A percentile compares a stretch with the other conserved stretches of the same genome.
phyloP scores from a whole-genome alignment of 129 eudicot genomes.

The Heracleum sosnowskyi region DNA sequence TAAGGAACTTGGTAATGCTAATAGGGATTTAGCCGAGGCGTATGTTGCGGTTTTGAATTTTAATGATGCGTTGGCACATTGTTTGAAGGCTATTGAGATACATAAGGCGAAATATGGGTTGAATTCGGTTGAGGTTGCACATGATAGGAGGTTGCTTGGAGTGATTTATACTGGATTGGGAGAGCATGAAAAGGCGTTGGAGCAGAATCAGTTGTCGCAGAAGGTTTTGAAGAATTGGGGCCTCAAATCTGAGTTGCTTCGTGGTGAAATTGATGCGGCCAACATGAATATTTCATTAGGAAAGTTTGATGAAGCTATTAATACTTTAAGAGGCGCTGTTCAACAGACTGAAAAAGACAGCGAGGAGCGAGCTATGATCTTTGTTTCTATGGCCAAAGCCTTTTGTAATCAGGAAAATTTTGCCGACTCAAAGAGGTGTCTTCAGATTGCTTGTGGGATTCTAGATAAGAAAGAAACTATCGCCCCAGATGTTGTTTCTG shows the following conservation, averaged over 20 bases:
- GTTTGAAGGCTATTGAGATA: slow-evolving; percentile 65
- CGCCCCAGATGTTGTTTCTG: slow-evolving; percentile 50
- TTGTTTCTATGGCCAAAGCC: slow-evolving; percentile 83
- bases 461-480: slow-evolving; percentile 44
- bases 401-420: slow-evolving; percentile 65
- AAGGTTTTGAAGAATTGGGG: slow-evolving; percentile 88
- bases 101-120: slow-evolving; percentile 52
- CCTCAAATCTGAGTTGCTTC: slow-evolving; percentile 54
- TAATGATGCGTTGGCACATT: slow-evolving; percentile 69
- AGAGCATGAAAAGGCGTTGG: slow-evolving; percentile 72
- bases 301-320: slow-evolving; percentile 63
- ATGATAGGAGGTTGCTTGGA: slow-evolving; percentile 74
- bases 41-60: slow-evolving; percentile 65
- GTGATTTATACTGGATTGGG: slow-evolving; percentile 82
- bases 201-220: slow-evolving; percentile 71
- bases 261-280: slow-evolving; percentile 87
- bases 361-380: slow-evolving; percentile 68
- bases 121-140: slow-evolving; percentile 85
- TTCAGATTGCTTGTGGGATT: slow-evolving; percentile 65
- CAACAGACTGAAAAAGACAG: slow-evolving; percentile 71
- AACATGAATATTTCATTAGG: slow-evolving; percentile 90
- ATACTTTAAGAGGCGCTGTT: slow-evolving; percentile 57
- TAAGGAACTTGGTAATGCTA: slow-evolving; percentile 65
- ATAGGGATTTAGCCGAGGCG: slow-evolving; percentile 72
- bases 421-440: slow-evolving; percentile 58